Base-by-base conservation (phyloP, 2,329 filamentous ascomycete species). In the Laburnicola sp. region DNA sequence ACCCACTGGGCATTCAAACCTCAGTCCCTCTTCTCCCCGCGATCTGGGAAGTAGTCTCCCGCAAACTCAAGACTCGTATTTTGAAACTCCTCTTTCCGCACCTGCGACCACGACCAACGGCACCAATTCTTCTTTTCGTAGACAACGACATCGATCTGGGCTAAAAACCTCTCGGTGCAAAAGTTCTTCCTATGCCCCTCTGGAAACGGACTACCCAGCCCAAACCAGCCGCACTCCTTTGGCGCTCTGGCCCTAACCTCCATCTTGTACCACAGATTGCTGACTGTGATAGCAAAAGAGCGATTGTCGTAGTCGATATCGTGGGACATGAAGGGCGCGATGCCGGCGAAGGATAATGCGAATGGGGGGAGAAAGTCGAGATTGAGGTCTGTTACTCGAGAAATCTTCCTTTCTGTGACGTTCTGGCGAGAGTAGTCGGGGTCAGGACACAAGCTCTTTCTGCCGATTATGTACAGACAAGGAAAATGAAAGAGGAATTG, bases 61-160 rank as follows among this genome's bases (percentile, higher is more conserved):
- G 77, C 78, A 68, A 80, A 80, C 53, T 80, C 78, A 49, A 81
- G 50, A 63, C 76, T 77, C 25, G 68, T 75, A 8, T 66, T 62
- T 41, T 76, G 70, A 54, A 79, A 80, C 36, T 46, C 60, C 41
- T 76, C 75, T 51, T 65, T 68, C 42, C 66, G 63, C 0, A 76
- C 57, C 53, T 74, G 54, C 43, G 60, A 65, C 78, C 78, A 80
- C 26, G 63, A 63, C 3, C 70, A 68, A 30, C 26, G n/a, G 62
- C 62, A 58, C 62, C 64, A 63, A 27, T 72, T 72, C 4, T 64
- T 58, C 56, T 71, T 70, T 58, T 75, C 62, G 38, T 63, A 78
- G 1, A 79, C 62, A 56, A 68, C 64, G 1, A 80, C 72, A 28
- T 74, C 69, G n/a, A 80, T 62, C 8, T 48, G 70, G 10, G 77